Conservation (phyloP, 371 early-diverging fungal species). For the Capillidium rhysosporum region DNA sequence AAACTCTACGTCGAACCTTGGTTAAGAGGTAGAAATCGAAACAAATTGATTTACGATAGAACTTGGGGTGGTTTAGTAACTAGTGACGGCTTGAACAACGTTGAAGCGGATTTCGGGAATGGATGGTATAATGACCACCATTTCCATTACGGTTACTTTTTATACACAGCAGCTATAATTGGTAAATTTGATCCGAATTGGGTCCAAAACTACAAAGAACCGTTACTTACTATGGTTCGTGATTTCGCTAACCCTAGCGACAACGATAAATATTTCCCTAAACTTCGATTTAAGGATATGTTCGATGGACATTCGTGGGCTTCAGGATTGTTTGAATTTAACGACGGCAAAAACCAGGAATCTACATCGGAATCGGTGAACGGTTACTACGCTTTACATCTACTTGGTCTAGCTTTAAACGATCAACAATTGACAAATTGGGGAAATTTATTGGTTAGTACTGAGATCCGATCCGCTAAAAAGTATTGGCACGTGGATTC, state of each 20-base stretch:
- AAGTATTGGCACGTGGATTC: conserved; percentile 24
- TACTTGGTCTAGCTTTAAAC: conserved; percentile 29
- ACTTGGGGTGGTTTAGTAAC: conserved; percentile 12
- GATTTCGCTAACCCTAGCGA: conserved; percentile 41
- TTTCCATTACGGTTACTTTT: conserved; percentile 57
- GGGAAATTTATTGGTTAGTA: conserved; percentile 24
- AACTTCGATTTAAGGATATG: conserved; percentile 48
- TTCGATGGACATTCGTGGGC: conserved; percentile 71
- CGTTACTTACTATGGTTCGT: conserved; percentile 26
- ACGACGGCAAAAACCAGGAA: conserved; percentile 53
- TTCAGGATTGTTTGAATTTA: conserved; percentile 35
- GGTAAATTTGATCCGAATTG: conserved; percentile 33
- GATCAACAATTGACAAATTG: conserved; percentile 17
- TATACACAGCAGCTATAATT: conserved; percentile 38
- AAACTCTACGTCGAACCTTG: conserved; percentile 27
- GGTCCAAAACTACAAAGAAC: conserved; percentile 15
- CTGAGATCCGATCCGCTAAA: conserved; percentile 33
- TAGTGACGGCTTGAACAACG: conserved; percentile 7
- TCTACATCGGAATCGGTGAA: conserved; percentile 55
- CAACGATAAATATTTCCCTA: conserved; percentile 33
- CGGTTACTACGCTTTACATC: conserved; percentile 40
- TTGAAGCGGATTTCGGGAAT: conserved; percentile 27
- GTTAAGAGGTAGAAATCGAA: conserved; percentile 24
- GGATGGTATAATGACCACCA: conserved; percentile 52
- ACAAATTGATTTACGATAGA: conserved; percentile 36